Conservation (phyloP, 2,329 filamentous ascomycete genomes). For the Fusarium goolgardi region DNA sequence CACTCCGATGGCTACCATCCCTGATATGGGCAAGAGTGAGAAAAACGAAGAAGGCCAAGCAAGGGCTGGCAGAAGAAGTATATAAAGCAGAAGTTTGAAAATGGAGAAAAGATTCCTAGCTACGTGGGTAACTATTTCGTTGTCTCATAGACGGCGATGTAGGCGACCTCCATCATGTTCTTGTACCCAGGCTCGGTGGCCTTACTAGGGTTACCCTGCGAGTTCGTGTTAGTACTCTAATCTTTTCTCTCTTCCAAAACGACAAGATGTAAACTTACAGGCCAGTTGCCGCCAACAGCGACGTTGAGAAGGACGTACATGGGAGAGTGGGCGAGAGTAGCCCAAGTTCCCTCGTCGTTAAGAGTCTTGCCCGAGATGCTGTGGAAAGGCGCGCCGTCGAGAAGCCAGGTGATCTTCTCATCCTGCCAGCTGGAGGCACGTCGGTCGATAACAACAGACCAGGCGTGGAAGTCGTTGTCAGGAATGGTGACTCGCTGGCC, state of each 20-base stretch:
- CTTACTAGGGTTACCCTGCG: slow-evolving; percentile 51
- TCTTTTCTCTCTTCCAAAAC: neutral
- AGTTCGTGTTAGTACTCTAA: slow-evolving; percentile 8
- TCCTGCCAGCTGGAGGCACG: slow-evolving; percentile 56
- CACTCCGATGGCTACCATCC: neutral
- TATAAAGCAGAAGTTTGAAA: slow-evolving; percentile 9
- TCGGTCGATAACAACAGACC: slow-evolving; percentile 61
- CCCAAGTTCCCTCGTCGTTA: slow-evolving; percentile 57
- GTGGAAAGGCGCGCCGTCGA: slow-evolving; percentile 59
- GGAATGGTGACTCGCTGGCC: slow-evolving; percentile 53
- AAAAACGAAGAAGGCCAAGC: slow-evolving; percentile 14
- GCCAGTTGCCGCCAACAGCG: slow-evolving; percentile 60
- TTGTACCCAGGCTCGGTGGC: slow-evolving; percentile 52
- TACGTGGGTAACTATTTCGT: slow-evolving; percentile 17
- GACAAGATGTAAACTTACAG: slow-evolving; percentile 45
- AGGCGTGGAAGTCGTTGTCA: slow-evolving; percentile 61
- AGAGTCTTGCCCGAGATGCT: slow-evolving; percentile 57
- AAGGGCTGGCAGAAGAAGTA: slow-evolving; percentile 1
- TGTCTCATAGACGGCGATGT: slow-evolving; percentile 55
- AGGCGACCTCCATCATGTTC: slow-evolving; percentile 57
- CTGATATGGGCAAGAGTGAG: neutral
- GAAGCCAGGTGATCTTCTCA: slow-evolving; percentile 62
- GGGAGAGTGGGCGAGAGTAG: slow-evolving; percentile 55
- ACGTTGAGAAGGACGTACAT: slow-evolving; percentile 62
- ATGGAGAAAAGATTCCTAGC: neutral